These are phyloP conservation scores for Aaosphaeria pasadenensis DNA, from an alignment of 2,329 filamentous ascomycete species.

Conservation along the genomic window DNA sequence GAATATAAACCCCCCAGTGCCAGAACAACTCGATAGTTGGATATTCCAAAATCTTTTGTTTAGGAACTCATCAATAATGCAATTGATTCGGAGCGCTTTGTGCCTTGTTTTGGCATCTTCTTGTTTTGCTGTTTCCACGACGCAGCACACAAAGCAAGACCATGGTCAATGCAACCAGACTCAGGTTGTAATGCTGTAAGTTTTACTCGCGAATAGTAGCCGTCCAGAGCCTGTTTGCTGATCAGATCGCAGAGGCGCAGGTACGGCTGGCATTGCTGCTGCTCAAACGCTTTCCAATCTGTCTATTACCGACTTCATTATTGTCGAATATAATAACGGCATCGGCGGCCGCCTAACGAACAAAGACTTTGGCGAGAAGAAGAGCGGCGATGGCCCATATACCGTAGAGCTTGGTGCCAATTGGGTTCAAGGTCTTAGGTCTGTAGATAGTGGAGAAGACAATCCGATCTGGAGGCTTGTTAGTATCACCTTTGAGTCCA, in stretches of 20 bases:
- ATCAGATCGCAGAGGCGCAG: conserved; percentile 43
- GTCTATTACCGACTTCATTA: conserved; percentile 56
- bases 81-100: no score
- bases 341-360: conserved; percentile 60
- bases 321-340: conserved; percentile 58
- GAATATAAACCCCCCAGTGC: no score
- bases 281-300: conserved; percentile 36
- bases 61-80: no score
- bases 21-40: no score
- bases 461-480: conserved; percentile 58
- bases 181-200: no score
- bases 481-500: neutral
- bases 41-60: no score
- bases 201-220: no score
- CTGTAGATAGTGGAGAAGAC: neutral
- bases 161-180: no score
- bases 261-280: conserved; percentile 58
- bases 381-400: conserved; percentile 47
- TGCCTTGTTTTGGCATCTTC: no score
- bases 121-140: no score
- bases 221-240: no score
- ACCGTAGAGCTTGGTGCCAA: conserved; percentile 63
- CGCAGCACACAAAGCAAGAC: no score
- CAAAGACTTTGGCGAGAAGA: conserved; percentile 49
- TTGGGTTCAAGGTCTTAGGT: conserved; percentile 45